Evolutionary conservation across 140 eudicot genomes (phyloP).

Genomic region (Anethum foeniculum): DNA sequence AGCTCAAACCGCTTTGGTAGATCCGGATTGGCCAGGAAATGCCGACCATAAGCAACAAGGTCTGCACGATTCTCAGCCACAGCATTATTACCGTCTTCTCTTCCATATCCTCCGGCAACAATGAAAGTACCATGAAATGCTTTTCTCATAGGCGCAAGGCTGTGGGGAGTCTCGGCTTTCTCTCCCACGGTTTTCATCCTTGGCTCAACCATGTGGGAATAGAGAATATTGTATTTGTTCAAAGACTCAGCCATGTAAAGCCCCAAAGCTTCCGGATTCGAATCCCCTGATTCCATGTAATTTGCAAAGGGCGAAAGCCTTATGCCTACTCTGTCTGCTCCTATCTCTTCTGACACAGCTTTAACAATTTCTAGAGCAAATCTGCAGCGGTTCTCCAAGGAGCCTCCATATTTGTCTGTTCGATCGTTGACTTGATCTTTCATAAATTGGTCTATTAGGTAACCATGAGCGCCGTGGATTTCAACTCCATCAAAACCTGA

Average conservation of each 20-base stretch:
- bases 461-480: conserved; percentile 22
- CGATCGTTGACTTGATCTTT: conserved; percentile 19
- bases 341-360: conserved; percentile 12
- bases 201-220: conserved; percentile 19
- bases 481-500: conserved; percentile 23
- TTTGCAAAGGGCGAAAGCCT: conserved; percentile 15
- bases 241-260: conserved; percentile 9
- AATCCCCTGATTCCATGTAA: conserved; percentile 15
- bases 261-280: conserved; percentile 17
- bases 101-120: conserved; percentile 10
- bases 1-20: conserved; percentile 15
- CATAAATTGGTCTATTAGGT: conserved; percentile 21
- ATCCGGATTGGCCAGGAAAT: conserved; percentile 19
- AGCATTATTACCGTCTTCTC: conserved; percentile 15
- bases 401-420: conserved; percentile 17
- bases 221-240: conserved; percentile 8
- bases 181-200: conserved; percentile 17
- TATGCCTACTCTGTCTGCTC: conserved; percentile 16
- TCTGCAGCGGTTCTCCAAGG: conserved; percentile 18
- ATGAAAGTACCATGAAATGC: conserved; percentile 15
- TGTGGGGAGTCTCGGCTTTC: neutral
- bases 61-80: conserved; percentile 7
- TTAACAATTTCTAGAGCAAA: conserved; percentile 14
- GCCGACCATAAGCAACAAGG: conserved; percentile 13
- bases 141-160: conserved; percentile 16